phyloP scores from a whole-genome alignment of 306 rosid genomes.

The Gillenia trifoliata region DNA sequence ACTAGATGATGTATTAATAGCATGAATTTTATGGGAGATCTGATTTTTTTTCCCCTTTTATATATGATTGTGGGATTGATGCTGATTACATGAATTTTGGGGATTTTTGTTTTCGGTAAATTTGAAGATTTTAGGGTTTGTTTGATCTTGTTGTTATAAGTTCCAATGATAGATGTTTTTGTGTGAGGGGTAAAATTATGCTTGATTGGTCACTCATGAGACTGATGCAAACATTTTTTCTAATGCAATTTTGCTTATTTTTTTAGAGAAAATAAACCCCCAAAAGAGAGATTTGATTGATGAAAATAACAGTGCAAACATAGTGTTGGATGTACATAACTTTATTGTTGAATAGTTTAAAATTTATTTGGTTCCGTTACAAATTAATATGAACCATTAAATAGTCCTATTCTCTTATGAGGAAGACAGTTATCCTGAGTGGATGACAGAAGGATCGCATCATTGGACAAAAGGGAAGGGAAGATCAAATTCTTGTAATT shows the following conservation, averaged over 20 bases:
- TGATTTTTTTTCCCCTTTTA: background rate
- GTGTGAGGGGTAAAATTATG: background rate
- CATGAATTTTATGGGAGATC: slow-evolving; percentile 22
- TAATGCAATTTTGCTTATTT: background rate
- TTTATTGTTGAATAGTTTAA: no score
- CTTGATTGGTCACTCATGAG: background rate
- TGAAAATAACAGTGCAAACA: no score
- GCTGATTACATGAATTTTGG: background rate
- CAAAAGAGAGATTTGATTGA: background rate
- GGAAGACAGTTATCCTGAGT: background rate
- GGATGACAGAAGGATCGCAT: background rate
- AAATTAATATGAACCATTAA: no score
- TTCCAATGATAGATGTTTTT: background rate
- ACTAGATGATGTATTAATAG: slow-evolving; percentile 6
- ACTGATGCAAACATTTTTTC: background rate
- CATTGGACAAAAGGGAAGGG: background rate
- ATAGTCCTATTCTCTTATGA: slow-evolving; percentile 1
- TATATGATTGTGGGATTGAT: slow-evolving; percentile 3
- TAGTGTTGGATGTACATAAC: no score
- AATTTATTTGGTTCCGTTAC: no score
- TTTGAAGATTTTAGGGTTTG: background rate
- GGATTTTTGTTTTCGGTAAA: background rate
- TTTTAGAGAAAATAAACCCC: background rate
- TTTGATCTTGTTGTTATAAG: background rate
- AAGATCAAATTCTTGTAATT: background rate